Evolutionary conservation across 169 alveolate genomes (phyloP), one percentile per base, ranked within the genome.

Genomic region (Amoebophrya sp.): DNA sequence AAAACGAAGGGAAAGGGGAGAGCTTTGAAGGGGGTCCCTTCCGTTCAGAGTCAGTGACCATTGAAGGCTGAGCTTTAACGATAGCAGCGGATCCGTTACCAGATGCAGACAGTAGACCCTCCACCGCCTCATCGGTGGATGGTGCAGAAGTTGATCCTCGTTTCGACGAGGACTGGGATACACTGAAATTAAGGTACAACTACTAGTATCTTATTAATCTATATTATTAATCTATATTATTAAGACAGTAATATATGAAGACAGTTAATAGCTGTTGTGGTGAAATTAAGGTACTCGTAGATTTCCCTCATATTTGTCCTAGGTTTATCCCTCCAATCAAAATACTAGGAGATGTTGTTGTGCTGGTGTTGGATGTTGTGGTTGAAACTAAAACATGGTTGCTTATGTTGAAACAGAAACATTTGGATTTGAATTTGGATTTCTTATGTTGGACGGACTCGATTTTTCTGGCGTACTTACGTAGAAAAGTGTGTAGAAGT

Each of bases 81-180:
- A 92, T 92, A 6, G 94, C 94, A 24, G 92, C 94, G 2, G 94
- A 89, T 83, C 94, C 94, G 0, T 89, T 89, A 47, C 94, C 94
- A 34, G 94, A 92, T 38, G 54, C 89, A 29, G 94, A 92, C 89
- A 89, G 92, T 83, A 55, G 94, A 14, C 94, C 94, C 0, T 89
- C 92, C 39, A 92, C 94, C 3, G 94, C 94, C 24, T 92, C 94
- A 0, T 92, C 53, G 23, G 53, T 78, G 1, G 90, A 36, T n/a
- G 40, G 40, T 6, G 53, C 90, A 26, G 53, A 78, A 6, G 94
- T 92, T 12, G 94, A 92, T 77, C 94, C 94, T 34, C 41, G 94
- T 29, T 92, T 92, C 41, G 94, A 92, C 40, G 92, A 92, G 90
- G 94, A 92, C 65, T 89, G 92, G 92, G 93, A 91, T 3, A 54